A percentile compares a stretch with the other conserved stretches of the same genome.
phyloP scores from a whole-genome alignment of 306 rosid genomes.

The Astragalus membranaceus region DNA sequence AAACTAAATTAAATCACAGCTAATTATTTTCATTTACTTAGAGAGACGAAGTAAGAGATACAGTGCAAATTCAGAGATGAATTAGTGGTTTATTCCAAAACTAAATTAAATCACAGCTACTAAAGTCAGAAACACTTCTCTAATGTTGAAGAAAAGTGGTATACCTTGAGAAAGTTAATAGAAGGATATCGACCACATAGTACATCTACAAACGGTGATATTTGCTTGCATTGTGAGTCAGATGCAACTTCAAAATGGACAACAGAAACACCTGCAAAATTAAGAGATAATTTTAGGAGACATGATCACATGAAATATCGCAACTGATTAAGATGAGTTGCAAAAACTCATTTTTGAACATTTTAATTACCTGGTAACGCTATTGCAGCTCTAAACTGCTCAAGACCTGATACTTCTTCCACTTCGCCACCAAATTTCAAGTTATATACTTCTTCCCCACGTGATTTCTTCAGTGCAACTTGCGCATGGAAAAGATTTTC shows the following conservation, averaged over 20 bases:
- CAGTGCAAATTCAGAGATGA: no score
- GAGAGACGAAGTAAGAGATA: no score
- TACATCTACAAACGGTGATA: conserved; percentile 66
- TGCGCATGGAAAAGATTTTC: conserved; percentile 82
- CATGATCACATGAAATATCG: neutral
- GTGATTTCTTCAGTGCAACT: conserved; percentile 84
- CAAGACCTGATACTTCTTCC: conserved; percentile 72
- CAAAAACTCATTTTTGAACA: neutral
- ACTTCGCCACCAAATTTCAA: conserved; percentile 90
- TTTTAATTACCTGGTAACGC: conserved; percentile 54
- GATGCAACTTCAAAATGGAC: conserved; percentile 80
- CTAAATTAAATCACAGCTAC: neutral
- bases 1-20: neutral
- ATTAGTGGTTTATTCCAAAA: no score
- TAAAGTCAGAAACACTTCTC: neutral
- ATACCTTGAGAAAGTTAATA: conserved; percentile 83
- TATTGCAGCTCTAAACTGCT: conserved; percentile 73
- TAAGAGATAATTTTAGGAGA: neutral
- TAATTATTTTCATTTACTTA: neutral
- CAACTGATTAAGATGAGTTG: neutral
- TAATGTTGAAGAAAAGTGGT: neutral
- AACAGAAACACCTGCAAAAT: conserved; percentile 61
- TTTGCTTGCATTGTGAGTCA: conserved; percentile 61
- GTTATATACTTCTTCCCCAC: conserved; percentile 77
- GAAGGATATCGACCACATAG: conserved; percentile 79